These are phyloP conservation scores for Pittosporum tobira DNA, from an alignment of 129 eudicot species.

Conservation along the genomic window DNA sequence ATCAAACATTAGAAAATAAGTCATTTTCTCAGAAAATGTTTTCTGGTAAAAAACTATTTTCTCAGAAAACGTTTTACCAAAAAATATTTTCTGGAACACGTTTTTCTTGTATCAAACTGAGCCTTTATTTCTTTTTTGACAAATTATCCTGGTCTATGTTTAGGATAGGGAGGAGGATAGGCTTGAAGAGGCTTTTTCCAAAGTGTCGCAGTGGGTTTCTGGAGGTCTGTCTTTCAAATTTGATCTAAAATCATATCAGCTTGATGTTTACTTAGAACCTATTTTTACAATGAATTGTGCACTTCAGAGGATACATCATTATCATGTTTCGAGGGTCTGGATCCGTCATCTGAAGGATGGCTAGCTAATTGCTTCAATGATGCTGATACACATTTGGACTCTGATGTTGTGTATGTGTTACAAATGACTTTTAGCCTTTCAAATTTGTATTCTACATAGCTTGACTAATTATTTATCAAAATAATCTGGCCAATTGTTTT, in stretches of 20 bases:
- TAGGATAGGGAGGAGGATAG: constrained; percentile 58
- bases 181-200: constrained; percentile 47
- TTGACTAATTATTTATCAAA: constrained; percentile 11
- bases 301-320: constrained; percentile 41
- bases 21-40: too few species aligned
- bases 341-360: constrained; percentile 73
- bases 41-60: too few species aligned
- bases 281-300: background rate
- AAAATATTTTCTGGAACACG: too few species aligned
- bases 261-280: background rate
- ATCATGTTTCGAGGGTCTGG: constrained; percentile 47
- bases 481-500: constrained; percentile 2
- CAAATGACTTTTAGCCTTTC: constrained; percentile 5
- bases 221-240: constrained; percentile 34
- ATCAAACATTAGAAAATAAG: too few species aligned
- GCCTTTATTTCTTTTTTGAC: too few species aligned
- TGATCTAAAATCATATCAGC: background rate
- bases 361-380: constrained; percentile 75
- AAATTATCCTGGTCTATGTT: constrained; percentile 4
- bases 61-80: too few species aligned
- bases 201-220: constrained; percentile 68
- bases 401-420: constrained; percentile 52
- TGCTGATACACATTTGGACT: constrained; percentile 39
- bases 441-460: background rate
- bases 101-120: too few species aligned